phyloP scores from a whole-genome alignment of 2,329 filamentous ascomycete species.

The Albifimbria verrucaria region DNA sequence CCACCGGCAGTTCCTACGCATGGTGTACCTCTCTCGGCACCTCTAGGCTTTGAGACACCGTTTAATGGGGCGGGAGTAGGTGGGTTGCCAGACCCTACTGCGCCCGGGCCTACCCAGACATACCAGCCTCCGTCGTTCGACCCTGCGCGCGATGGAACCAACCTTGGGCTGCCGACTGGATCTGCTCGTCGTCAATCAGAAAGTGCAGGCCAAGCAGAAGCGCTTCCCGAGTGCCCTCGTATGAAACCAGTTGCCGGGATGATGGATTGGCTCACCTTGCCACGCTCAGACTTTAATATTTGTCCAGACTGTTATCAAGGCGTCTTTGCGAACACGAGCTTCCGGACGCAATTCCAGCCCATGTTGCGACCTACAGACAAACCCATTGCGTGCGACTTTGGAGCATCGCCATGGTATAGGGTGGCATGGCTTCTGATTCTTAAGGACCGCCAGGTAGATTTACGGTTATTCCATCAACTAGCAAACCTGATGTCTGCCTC shows the following conservation, averaged over 20 bases:
- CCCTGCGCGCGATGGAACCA: slow-evolving; percentile 29
- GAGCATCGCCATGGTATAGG: slow-evolving; percentile 72
- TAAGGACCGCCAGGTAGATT: slow-evolving; percentile 63
- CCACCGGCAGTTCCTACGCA: slow-evolving; percentile 19
- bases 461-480: slow-evolving; percentile 68
- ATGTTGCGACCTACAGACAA: slow-evolving; percentile 56
- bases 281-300: slow-evolving; percentile 70
- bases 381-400: slow-evolving; percentile 73
- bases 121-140: slow-evolving; percentile 48
- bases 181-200: slow-evolving; percentile 55
- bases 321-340: slow-evolving; percentile 67
- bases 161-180: slow-evolving; percentile 37
- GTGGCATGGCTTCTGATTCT: slow-evolving; percentile 79
- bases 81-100: background rate
- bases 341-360: slow-evolving; percentile 59
- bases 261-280: slow-evolving; percentile 79
- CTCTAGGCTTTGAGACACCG: slow-evolving; percentile 14
- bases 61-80: background rate
- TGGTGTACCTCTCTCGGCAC: slow-evolving; percentile 18
- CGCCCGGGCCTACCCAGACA: slow-evolving; percentile 19
- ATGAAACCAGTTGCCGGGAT: slow-evolving; percentile 58
- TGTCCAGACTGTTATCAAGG: slow-evolving; percentile 76
- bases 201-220: slow-evolving; percentile 23
- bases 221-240: slow-evolving; percentile 67
- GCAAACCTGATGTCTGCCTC: slow-evolving; percentile 53